These are phyloP conservation scores for Chamaecyparis obtusa DNA, from an alignment of 75 land plant species.

Conservation along the genomic window DNA sequence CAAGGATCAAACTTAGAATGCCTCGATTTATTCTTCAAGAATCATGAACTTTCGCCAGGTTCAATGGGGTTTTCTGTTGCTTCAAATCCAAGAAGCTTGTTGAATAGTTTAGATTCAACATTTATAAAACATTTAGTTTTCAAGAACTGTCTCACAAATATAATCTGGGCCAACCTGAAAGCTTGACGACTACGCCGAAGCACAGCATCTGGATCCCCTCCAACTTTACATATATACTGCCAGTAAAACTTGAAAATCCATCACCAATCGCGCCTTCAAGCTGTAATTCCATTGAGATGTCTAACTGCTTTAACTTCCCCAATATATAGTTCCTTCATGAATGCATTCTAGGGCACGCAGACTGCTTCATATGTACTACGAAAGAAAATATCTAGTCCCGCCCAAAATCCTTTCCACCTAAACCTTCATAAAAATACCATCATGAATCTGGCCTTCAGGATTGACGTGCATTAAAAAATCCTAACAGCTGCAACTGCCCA, in stretches of 20 bases:
- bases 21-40: not conserved
- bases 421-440: too few relatives aligned
- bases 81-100: not conserved
- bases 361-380: not conserved
- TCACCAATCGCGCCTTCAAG: not conserved
- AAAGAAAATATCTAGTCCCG: not conserved
- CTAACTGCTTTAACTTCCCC: not conserved
- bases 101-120: not conserved
- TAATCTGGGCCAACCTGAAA: not conserved
- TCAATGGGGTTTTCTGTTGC: not conserved
- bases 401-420: not conserved
- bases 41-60: not conserved
- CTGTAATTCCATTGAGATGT: not conserved
- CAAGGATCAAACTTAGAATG: not conserved
- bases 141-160: not conserved
- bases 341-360: not conserved
- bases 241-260: not conserved
- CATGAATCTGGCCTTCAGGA: not conserved
- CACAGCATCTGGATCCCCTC: not conserved
- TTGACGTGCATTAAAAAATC: not conserved
- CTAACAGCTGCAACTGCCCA: not conserved
- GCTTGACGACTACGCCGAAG: not conserved
- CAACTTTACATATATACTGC: not conserved
- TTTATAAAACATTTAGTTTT: not conserved
- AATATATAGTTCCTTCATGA: not conserved